Evolutionary conservation across 2,329 filamentous ascomycete species (phyloP).

Genomic region (Penicillium verrucosum): DNA sequence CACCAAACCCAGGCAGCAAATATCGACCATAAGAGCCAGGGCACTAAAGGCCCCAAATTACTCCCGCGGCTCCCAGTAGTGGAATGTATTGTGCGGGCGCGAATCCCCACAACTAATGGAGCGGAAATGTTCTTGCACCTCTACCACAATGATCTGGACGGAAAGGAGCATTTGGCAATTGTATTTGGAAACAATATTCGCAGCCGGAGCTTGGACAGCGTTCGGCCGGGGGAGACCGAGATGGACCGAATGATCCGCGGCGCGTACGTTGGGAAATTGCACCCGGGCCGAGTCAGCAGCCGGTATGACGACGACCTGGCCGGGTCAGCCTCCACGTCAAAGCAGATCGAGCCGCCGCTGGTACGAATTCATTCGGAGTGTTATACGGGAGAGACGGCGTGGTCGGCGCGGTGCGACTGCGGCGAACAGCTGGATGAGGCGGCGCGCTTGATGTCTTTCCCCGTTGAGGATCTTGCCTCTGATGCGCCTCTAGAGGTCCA

Average conservation of each 20-base stretch:
- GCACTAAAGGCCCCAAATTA: slow-evolving; percentile 64
- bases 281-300: slow-evolving; percentile 77
- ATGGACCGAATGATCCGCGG: slow-evolving; percentile 81
- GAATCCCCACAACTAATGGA: slow-evolving; percentile 87
- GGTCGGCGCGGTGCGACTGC: slow-evolving; percentile 96
- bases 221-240: slow-evolving; percentile 48
- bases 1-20: slow-evolving; percentile 30
- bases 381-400: slow-evolving; percentile 97
- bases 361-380: slow-evolving; percentile 97
- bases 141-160: slow-evolving; percentile 88
- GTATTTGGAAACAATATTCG: slow-evolving; percentile 89
- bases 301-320: slow-evolving; percentile 52
- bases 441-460: slow-evolving; percentile 83
- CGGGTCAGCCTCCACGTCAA: slow-evolving; percentile 17
- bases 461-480: slow-evolving; percentile 35
- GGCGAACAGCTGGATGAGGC: slow-evolving; percentile 97
- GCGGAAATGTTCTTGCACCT: slow-evolving; percentile 97
- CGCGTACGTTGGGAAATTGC: slow-evolving; percentile 84
- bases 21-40: slow-evolving; percentile 25
- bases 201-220: slow-evolving; percentile 56
- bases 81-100: slow-evolving; percentile 88
- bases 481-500: slow-evolving; percentile 27
- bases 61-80: slow-evolving; percentile 76
- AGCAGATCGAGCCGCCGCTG: slow-evolving; percentile 56
- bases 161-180: slow-evolving; percentile 94